Conservation (phyloP, 2,329 filamentous ascomycete genomes). For the Diaporthe sp. region DNA sequence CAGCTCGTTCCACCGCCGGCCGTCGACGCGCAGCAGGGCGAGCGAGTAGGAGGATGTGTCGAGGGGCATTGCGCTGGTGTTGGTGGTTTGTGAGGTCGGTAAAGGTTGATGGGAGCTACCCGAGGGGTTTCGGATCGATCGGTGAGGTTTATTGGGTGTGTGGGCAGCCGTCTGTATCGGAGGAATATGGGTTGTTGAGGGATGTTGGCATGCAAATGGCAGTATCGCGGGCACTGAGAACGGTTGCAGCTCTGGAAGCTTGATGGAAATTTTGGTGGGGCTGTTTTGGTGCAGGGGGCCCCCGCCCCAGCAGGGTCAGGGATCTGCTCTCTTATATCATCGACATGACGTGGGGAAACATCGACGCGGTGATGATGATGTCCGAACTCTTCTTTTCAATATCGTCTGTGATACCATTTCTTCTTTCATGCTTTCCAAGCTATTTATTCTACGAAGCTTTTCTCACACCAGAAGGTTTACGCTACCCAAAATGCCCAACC, state of each 20-base stretch:
- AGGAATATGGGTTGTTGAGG: background rate
- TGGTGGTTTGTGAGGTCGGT: background rate
- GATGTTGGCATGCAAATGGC: background rate
- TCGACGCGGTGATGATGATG: background rate
- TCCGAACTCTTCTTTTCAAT: background rate
- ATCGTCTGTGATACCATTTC: background rate
- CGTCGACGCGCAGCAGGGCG: conserved; percentile 85
- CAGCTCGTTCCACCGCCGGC: conserved; percentile 96
- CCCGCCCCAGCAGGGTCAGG: background rate
- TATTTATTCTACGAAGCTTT: background rate
- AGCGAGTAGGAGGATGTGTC: conserved; percentile 94
- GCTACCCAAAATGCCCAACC: conserved; percentile 53
- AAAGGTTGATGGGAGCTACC: background rate
- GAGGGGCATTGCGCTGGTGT: conserved; percentile 80
- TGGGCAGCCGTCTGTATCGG: background rate
- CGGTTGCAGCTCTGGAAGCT: conserved; percentile 28
- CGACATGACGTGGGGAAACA: conserved; percentile 21
- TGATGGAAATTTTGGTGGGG: conserved; percentile 38
- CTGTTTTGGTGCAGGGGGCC: background rate
- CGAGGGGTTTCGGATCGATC: background rate
- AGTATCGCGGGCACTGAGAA: background rate
- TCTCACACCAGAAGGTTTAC: background rate
- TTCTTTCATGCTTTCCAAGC: background rate
- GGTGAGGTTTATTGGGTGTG: background rate
- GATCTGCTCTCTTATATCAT: conserved; percentile 8